These are phyloP conservation scores for Gastrolobium villosum DNA, from an alignment of 306 rosid genomes.

Conservation along the genomic window DNA sequence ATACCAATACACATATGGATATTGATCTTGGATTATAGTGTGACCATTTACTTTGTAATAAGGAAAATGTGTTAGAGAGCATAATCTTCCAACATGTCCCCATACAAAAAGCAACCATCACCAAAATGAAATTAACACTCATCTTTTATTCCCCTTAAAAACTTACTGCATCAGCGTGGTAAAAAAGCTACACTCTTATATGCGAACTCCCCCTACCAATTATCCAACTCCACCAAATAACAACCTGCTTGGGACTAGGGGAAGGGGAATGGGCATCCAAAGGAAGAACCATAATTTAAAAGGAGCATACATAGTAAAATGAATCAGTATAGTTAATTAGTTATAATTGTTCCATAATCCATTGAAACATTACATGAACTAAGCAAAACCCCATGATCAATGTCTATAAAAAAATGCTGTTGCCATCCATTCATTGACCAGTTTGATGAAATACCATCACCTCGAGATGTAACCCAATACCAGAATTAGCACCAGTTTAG, in stretches of 20 bases:
- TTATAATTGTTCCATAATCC: not conserved
- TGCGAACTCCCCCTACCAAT: not conserved
- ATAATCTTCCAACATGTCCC: not conserved
- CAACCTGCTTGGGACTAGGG: not conserved
- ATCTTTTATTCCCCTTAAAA: constrained; percentile 15
- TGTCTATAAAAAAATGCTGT: not conserved
- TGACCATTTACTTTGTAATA: not conserved
- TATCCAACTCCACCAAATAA: not conserved
- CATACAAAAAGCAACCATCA: constrained; percentile 17
- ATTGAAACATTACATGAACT: not conserved
- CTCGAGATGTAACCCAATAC: not conserved
- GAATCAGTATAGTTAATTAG: not conserved
- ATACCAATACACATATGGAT: not conserved
- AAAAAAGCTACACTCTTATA: not conserved
- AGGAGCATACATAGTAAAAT: not conserved
- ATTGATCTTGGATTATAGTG: not conserved
- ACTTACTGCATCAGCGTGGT: not conserved
- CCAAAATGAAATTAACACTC: not conserved
- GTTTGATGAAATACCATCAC: not conserved
- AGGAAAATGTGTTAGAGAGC: not conserved
- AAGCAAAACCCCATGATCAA: not conserved
- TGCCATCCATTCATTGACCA: not conserved
- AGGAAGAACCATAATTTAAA: not conserved
- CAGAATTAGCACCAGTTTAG: not conserved
- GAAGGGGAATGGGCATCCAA: not conserved